These are phyloP conservation scores for Austroboletus rostrupii DNA, from an alignment of 1,284 basidiomycete genomes.

Conservation along the genomic window DNA sequence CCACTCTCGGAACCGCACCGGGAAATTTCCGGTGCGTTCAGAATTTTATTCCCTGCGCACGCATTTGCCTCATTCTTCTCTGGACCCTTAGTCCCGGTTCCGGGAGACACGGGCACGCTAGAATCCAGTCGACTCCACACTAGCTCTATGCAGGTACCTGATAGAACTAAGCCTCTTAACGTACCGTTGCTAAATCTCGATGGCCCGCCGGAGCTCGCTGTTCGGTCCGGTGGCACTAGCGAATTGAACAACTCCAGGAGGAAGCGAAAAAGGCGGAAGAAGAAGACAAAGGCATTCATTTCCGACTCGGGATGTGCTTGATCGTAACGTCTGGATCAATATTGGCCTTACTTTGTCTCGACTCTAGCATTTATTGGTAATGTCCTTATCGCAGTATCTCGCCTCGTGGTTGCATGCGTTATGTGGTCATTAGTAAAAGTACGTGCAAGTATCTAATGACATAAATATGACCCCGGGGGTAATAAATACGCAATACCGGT, in stretches of 20 bases:
- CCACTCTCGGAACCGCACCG: conserved; percentile 5
- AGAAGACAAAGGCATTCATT: conserved; percentile 40
- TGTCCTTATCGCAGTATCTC: neutral
- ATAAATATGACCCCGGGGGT: conserved; percentile 20
- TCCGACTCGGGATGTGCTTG: conserved; percentile 10
- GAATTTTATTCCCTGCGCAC: conserved; percentile 4
- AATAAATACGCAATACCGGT: conserved; percentile 20
- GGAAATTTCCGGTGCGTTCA: conserved; percentile 18
- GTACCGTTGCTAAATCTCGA: conserved; percentile 53
- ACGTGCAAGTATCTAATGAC: conserved; percentile 6
- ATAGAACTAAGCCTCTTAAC: conserved; percentile 16
- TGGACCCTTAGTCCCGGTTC: conserved; percentile 15
- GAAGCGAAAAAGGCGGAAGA: conserved; percentile 53
- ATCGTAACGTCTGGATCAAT: conserved; percentile 17
- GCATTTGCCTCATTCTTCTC: conserved; percentile 13
- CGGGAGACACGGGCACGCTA: conserved; percentile 5
- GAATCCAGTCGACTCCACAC: conserved; percentile 5
- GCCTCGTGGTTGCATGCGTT: neutral
- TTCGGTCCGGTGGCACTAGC: conserved; percentile 32
- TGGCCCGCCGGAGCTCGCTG: conserved; percentile 39
- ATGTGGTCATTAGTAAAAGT: neutral
- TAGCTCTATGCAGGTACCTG: conserved; percentile 5
- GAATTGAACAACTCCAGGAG: conserved; percentile 34
- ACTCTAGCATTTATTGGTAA: neutral
- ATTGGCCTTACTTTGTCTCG: neutral